Percentiles rank a stretch among this genome's conserved stretches.
phyloP scores from a whole-genome alignment of 2,329 filamentous ascomycete species.

The Didymella pinodella region DNA sequence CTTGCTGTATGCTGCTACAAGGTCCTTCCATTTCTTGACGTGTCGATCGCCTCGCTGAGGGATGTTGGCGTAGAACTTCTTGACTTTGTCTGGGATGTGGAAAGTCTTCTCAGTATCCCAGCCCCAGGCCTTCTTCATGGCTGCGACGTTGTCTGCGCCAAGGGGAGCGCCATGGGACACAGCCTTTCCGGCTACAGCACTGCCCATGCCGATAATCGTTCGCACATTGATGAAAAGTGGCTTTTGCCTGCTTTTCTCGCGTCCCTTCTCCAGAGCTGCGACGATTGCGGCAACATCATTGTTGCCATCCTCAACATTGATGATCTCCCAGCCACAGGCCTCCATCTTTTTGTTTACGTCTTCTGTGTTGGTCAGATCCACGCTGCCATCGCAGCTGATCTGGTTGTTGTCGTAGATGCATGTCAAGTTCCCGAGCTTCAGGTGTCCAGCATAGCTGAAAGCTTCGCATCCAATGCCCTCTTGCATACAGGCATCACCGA shows the following conservation, averaged over 20 bases:
- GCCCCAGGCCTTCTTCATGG: conserved; percentile 59
- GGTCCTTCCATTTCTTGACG: conserved; percentile 59
- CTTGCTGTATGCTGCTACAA: conserved; percentile 54
- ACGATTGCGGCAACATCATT: conserved; percentile 60
- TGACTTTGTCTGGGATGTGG: conserved; percentile 55
- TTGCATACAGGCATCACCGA: conserved; percentile 64
- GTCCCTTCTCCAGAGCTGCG: conserved; percentile 55
- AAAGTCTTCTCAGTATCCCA: conserved; percentile 59
- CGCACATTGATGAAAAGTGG: conserved; percentile 65
- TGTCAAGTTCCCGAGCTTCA: conserved; percentile 62
- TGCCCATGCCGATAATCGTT: conserved; percentile 63
- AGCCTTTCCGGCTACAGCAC: conserved; percentile 54
- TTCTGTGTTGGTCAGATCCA: conserved; percentile 62
- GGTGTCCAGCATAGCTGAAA: conserved; percentile 63
- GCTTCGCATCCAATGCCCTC: conserved; percentile 66
- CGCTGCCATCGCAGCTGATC: conserved; percentile 64
- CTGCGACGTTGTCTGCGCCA: conserved; percentile 60
- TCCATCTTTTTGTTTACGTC: conserved; percentile 66
- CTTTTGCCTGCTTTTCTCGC: conserved; percentile 54
- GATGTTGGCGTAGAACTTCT: conserved; percentile 61
- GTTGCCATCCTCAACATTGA: conserved; percentile 61
- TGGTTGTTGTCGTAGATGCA: conserved; percentile 68
- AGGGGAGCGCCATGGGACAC: conserved; percentile 66
- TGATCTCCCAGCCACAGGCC: conserved; percentile 63
- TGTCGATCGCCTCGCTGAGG: conserved; percentile 56